Base-by-base conservation (phyloP, 2,329 filamentous ascomycete genomes). In the Didymella arachidicola region DNA sequence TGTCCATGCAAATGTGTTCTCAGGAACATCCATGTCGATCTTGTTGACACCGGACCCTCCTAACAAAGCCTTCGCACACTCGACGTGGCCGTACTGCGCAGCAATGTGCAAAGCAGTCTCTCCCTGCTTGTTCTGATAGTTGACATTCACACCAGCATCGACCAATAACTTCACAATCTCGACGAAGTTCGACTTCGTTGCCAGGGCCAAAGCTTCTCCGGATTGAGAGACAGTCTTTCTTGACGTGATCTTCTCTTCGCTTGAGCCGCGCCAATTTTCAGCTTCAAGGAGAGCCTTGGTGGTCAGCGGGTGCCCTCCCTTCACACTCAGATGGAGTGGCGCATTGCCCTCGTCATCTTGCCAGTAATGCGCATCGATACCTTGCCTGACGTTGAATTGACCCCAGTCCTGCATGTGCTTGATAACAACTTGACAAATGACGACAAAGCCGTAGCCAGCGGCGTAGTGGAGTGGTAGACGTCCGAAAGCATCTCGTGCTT, bases 21-120 rank as follows among this genome's bases (percentile, higher is more conserved):
- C 95, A 0, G 85, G 79, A 34, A 96, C 79, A 68, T 97, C 90
- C 0, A 93, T 80, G 61, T 97, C 80, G 0, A 89, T 88, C 70
- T 89, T 92, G 66, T 95, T 91, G 42, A 85, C 81, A 6, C 82
- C 78, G 0, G 86, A 89, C 2, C 91, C 91, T 16, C 88, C 82
- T 2, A 98, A 77, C 22, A 99, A 81, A 22, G 92, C 87, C 58
- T 83, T 86, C 14, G 91, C 92, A 73, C 93, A 98, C 61, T 93
- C 85, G 16, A 86, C 84, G 71, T 96, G 91, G 16, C 93, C 93
- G 70, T 94, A 95, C 43, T 93, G 88, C 54, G 95, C 93, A 47
- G 95, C 95, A 67, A 97, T 85, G 74, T 98, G 95, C 38, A 99
- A 80, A 2, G 94, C 93, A 10, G 93, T 96, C 78, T 99, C 95